Conservation (phyloP, 805 yeast genomes). For the Pichia deserticola region DNA sequence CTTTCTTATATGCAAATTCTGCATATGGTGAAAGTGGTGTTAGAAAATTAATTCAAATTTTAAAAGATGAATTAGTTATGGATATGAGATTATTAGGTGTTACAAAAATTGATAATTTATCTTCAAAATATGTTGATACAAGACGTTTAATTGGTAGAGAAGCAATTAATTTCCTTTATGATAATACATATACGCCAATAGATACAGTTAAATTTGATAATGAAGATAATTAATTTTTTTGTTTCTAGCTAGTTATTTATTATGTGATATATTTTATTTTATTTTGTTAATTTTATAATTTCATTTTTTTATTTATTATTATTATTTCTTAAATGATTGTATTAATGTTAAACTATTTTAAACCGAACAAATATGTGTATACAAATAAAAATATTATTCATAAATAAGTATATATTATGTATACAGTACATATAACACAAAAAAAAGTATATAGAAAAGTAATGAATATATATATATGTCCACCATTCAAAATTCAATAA, state of each 20-base stretch:
- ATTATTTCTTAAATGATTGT: too few species aligned
- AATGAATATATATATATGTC: too few species aligned
- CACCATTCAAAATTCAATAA: background rate
- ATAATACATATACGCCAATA: conserved; percentile 24
- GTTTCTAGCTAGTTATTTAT: too few species aligned
- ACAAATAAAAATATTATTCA: too few species aligned
- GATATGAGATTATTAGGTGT: conserved; percentile 78
- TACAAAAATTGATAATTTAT: conserved; percentile 48
- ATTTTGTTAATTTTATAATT: background rate
- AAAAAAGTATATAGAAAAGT: too few species aligned
- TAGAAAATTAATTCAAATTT: conserved; percentile 47
- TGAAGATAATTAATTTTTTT: conserved; percentile 13
- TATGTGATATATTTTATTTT: background rate
- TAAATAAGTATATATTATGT: too few species aligned
- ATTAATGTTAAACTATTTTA: too few species aligned
- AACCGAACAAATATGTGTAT: too few species aligned
- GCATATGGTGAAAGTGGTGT: conserved; percentile 63
- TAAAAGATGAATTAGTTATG: conserved; percentile 66
- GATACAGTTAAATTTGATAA: conserved; percentile 24
- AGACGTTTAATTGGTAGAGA: conserved; percentile 28
- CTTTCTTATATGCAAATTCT: conserved; percentile 56
- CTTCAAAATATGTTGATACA: conserved; percentile 55
- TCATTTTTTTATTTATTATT: background rate
- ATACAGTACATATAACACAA: too few species aligned
- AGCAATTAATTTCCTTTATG: conserved; percentile 27